Conservation (phyloP, 2,329 filamentous ascomycete genomes). For the Beauveria pseudobassiana region DNA sequence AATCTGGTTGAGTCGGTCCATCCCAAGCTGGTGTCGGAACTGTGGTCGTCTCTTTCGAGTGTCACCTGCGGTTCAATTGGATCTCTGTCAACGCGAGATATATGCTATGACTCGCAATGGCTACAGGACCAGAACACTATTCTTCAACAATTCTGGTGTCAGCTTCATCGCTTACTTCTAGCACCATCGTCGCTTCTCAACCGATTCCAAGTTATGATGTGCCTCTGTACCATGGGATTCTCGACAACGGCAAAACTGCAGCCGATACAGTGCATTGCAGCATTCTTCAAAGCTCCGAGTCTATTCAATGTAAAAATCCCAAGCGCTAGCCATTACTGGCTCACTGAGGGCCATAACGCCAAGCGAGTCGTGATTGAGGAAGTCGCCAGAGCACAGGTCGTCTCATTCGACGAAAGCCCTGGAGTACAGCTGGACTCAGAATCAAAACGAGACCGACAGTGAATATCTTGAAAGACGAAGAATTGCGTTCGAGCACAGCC, state of each 20-base stretch:
- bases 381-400: not conserved
- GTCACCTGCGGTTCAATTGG: not conserved
- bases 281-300: not conserved
- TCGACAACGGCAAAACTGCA: not conserved
- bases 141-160: not conserved
- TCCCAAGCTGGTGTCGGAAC: not conserved
- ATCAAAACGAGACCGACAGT: not conserved
- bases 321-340: not conserved
- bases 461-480: not conserved
- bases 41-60: not conserved
- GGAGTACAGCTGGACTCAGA: not conserved
- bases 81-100: not conserved
- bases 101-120: not conserved
- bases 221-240: not conserved
- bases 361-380: not conserved
- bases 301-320: not conserved
- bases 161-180: not conserved
- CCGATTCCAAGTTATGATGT: conserved; percentile 1
- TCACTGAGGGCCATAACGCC: not conserved
- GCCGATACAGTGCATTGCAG: not conserved
- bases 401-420: not conserved
- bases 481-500: not conserved
- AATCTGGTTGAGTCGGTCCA: not conserved
- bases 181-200: not conserved
- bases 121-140: not conserved